Evolutionary conservation across 306 rosid genomes (phyloP).

Genomic region (Ammopiptanthus mongolicus): DNA sequence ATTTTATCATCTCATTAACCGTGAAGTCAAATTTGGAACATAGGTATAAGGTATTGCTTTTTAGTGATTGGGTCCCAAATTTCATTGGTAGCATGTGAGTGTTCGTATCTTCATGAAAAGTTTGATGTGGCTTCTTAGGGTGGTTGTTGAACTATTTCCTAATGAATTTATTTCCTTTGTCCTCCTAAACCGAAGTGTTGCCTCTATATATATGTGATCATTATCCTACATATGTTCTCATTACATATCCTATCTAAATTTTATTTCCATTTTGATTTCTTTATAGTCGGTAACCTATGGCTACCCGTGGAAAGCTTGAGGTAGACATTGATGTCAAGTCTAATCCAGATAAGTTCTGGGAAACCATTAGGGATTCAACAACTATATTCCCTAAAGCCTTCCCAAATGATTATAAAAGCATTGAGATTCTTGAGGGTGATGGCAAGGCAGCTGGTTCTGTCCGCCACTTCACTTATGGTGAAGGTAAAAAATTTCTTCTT

Average conservation of each 20-base stretch:
- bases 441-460: conserved; percentile 55
- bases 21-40: too few species aligned
- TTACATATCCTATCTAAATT: not conserved
- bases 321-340: conserved; percentile 12
- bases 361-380: not conserved
- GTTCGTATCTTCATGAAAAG: not conserved
- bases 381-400: conserved; percentile 16
- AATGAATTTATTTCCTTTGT: not conserved
- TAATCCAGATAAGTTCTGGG: conserved; percentile 1
- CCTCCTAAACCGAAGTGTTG: not conserved
- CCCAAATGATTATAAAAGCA: conserved; percentile 63
- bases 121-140: not conserved
- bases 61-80: not conserved
- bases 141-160: not conserved
- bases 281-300: not conserved
- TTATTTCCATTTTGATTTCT: not conserved
- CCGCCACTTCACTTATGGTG: conserved; percentile 41
- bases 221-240: not conserved
- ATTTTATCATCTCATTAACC: too few species aligned
- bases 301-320: conserved; percentile 16
- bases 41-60: too few species aligned
- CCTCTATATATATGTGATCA: not conserved
- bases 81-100: not conserved
- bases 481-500: conserved; percentile 17
- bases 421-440: conserved; percentile 57